Conservation (phyloP, 1,139 yeast species). For the Scheffersomyces segobiensis region DNA sequence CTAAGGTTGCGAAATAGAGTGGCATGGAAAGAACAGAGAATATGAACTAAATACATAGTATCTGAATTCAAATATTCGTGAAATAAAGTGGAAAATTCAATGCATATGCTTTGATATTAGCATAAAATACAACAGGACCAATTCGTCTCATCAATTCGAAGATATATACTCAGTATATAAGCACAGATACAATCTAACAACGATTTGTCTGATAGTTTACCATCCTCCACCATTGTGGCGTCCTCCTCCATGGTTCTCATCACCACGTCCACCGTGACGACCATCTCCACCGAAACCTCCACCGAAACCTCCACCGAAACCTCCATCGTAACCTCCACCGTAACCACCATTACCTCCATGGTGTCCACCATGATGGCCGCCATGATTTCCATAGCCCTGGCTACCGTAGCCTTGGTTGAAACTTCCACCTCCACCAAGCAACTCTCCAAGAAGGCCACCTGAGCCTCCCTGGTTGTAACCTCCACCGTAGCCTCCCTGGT, state of each 20-base stretch:
- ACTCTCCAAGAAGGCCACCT: not conserved
- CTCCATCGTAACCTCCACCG: conserved; percentile 1
- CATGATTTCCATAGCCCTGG: not conserved
- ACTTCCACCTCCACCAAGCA: not conserved
- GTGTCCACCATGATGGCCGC: conserved; percentile 1
- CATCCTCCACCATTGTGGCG: not conserved
- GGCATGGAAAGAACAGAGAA: too few species aligned
- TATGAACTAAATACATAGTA: too few species aligned
- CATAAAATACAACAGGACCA: not conserved
- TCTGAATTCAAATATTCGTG: too few species aligned
- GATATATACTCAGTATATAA: not conserved
- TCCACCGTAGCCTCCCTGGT: conserved; percentile 3
- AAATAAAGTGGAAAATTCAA: too few species aligned
- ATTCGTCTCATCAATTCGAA: not conserved
- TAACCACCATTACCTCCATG: conserved; percentile 1
- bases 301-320: conserved; percentile 2
- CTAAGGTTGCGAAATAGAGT: too few species aligned
- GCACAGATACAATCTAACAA: not conserved
- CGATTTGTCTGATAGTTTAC: not conserved
- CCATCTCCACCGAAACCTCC: conserved; percentile 2
- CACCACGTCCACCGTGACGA: conserved; percentile 1
- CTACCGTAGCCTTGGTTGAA: not conserved
- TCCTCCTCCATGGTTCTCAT: conserved; percentile 1
- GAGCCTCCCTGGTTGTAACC: conserved; percentile 1
- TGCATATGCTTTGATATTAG: not conserved